A percentile compares a stretch with the other conserved stretches of the same genome.
Evolutionary conservation across 2,329 filamentous ascomycete genomes (phyloP).

Genomic region (Colletotrichum sp.): DNA sequence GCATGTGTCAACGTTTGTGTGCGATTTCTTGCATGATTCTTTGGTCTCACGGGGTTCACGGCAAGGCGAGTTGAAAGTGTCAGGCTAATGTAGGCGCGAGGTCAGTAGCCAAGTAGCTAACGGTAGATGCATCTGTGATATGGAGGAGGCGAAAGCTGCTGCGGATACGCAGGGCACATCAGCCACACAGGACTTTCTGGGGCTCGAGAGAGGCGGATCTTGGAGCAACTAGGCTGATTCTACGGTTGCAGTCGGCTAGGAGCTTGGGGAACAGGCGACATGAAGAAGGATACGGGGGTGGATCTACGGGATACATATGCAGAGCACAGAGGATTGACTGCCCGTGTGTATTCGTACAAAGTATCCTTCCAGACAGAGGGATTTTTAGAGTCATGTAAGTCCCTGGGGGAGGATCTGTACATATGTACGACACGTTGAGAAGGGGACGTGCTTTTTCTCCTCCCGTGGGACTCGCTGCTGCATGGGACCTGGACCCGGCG

Average conservation of each 20-base stretch:
- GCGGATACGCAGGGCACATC: not conserved
- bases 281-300: slow-evolving; percentile 10
- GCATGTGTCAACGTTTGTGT: not conserved
- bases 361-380: not conserved
- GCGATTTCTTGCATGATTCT: not conserved
- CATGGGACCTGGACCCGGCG: not conserved
- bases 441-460: not conserved
- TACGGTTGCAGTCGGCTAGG: slow-evolving; percentile 1
- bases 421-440: not conserved
- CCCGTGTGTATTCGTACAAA: not conserved
- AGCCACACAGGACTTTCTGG: not conserved
- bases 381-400: not conserved
- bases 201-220: not conserved
- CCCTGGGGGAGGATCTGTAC: not conserved
- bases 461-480: not conserved
- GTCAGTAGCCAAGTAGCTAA: not conserved
- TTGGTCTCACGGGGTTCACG: not conserved
- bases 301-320: slow-evolving; percentile 3
- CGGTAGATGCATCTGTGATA: not conserved
- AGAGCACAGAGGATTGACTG: not conserved
- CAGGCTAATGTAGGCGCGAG: slow-evolving; percentile 11
- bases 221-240: not conserved
- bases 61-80: not conserved
- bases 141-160: not conserved
- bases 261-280: slow-evolving; percentile 3